Conservation (phyloP, 2,329 filamentous ascomycete species). For the Massarina eburnea region DNA sequence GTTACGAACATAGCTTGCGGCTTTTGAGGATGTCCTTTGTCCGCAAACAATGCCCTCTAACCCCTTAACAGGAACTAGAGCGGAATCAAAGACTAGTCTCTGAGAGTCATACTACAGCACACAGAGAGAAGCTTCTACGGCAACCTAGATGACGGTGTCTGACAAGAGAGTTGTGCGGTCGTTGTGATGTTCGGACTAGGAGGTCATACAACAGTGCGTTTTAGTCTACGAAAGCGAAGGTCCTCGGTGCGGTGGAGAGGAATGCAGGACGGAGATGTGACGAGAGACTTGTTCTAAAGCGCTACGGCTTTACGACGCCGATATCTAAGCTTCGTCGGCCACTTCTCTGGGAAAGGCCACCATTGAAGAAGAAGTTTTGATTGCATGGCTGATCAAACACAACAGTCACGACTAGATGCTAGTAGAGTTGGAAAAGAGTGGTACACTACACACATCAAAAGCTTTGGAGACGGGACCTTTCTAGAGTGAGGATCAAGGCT, state of each 20-base stretch:
- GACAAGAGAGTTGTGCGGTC: slow-evolving; percentile 14
- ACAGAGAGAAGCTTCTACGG: slow-evolving; percentile 64
- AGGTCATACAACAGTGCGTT: slow-evolving; percentile 11
- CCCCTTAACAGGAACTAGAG: slow-evolving; percentile 54
- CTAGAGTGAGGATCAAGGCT: slow-evolving; percentile 45
- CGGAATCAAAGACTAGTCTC: slow-evolving; percentile 96
- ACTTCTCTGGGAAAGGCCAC: slow-evolving; percentile 18
- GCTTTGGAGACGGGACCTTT: slow-evolving; percentile 38
- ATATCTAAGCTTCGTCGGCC: slow-evolving; percentile 7
- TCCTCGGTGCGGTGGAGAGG: slow-evolving; percentile 10
- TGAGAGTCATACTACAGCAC: slow-evolving; percentile 77
- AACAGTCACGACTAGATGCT: slow-evolving; percentile 11
- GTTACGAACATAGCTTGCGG: slow-evolving; percentile 59
- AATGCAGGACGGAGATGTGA: slow-evolving; percentile 7
- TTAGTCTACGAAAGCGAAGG: slow-evolving; percentile 17
- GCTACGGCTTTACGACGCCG: slow-evolving; percentile 11
- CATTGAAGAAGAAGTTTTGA: slow-evolving; percentile 7
- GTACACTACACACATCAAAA: slow-evolving; percentile 12
- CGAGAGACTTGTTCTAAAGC: slow-evolving; percentile 21
- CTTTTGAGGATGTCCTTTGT: slow-evolving; percentile 98
- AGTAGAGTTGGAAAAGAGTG: slow-evolving; percentile 4
- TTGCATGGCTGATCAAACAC: slow-evolving; percentile 13
- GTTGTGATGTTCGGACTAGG: slow-evolving; percentile 33
- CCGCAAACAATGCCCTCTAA: slow-evolving; percentile 70
- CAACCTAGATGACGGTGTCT: slow-evolving; percentile 16